Evolutionary conservation across 140 eudicot species (phyloP), one percentile per base, ranked within the genome.

Genomic region (Anethum foeniculum): DNA sequence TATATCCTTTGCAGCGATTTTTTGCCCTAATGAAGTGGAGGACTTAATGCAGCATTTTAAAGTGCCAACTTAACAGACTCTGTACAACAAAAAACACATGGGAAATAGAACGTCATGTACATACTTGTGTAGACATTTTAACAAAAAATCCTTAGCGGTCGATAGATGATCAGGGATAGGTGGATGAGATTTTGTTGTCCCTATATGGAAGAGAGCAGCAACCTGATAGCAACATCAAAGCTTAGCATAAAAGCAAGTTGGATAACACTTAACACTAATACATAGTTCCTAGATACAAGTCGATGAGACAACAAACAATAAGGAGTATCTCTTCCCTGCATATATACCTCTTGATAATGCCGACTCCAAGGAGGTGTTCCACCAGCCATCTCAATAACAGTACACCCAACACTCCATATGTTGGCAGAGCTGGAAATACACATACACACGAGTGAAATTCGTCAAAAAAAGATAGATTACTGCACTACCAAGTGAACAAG

Each of bases 311-410:
- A 48, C 8, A 68, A 19, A 49, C 16, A 25, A 34, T 75, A 32
- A 54, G 48, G 67, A 51, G 56, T n/a, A 73, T 23, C 27, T 32
- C 18, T 54, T 14, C 12, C 16, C 65, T 47, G 69, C 77, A 65
- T 34, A 71, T 41, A 77, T 71, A 90, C 98, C 98, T 92, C 98
- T 82, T 92, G 97, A 87, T 92, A 92, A 84, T 93, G 98, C 84
- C 92, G 95, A 86, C 97, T 92, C 98, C 98, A 94, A 77, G 98
- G 98, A 88, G 98, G 96, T 84, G 90, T 94, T 88, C 98, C 98
- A 0, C 97, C 92, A 76, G 96, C 98, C 98, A 94, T 94, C 85
- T 94, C 97, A 72, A 94, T 94, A 75, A 94, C 90, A 67, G 98
- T 94, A 79, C 98, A 94, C 75, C 97, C 98, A 67, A 94, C 98